Conservation (phyloP, 345 rosid genomes). For the Rubroshorea leprosula region DNA sequence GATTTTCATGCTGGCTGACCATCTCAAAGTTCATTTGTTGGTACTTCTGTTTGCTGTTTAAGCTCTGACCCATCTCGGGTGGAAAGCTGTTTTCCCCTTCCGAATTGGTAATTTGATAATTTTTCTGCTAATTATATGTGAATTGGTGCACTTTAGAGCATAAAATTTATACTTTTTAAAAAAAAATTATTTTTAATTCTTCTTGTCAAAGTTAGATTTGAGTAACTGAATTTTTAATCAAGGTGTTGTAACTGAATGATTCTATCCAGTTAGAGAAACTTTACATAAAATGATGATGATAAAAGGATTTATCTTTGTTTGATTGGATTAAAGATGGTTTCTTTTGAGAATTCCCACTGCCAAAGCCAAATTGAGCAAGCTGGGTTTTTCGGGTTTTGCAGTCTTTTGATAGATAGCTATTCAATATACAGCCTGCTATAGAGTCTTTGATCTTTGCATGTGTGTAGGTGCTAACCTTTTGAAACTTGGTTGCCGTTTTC, state of each 20-base stretch:
- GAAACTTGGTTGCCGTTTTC: constrained; percentile 2
- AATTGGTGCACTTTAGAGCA: neutral
- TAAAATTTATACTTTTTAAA: too few relatives aligned
- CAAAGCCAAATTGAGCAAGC: constrained; percentile 1
- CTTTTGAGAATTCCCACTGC: neutral
- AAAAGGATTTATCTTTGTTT: neutral
- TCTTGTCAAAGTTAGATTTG: neutral
- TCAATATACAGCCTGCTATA: too few relatives aligned
- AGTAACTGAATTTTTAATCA: constrained; percentile 11
- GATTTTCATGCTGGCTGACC: neutral
- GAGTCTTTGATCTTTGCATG: neutral
- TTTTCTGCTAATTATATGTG: neutral
- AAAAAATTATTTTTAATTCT: neutral
- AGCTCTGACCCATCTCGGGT: constrained; percentile 1
- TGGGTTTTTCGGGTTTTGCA: neutral
- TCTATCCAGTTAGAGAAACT: neutral
- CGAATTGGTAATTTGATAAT: neutral
- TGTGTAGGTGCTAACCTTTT: neutral
- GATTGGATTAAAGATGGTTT: neutral
- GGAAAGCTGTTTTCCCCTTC: neutral
- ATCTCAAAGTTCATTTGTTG: neutral
- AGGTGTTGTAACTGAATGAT: constrained; percentile 16
- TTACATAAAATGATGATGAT: too few relatives aligned
- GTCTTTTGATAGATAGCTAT: too few relatives aligned
- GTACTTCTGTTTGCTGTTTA: neutral